These are phyloP conservation scores for Tetracladium setigerum DNA, from an alignment of 495 filamentous ascomycete species.

Conservation along the genomic window DNA sequence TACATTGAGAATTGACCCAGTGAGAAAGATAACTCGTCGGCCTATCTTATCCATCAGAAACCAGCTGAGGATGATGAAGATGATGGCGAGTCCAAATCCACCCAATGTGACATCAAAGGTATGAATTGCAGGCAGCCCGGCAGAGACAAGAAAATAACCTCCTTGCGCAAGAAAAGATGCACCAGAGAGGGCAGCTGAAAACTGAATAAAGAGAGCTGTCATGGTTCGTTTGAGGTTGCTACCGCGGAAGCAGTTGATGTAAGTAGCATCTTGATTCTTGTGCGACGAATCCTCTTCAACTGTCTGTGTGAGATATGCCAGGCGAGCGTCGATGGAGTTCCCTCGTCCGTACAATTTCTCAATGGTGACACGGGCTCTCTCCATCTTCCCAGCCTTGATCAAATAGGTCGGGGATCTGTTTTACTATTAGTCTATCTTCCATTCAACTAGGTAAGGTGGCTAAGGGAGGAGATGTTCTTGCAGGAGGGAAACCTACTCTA, in stretches of 20 bases:
- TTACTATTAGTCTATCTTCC: no score
- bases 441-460: no score
- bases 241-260: conserved; percentile 20
- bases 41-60: background rate
- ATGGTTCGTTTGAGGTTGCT: conserved; percentile 22
- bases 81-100: conserved; percentile 21
- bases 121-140: conserved; percentile 39
- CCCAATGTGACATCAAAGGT: conserved; percentile 37
- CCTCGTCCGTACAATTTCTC: conserved; percentile 1
- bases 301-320: conserved; percentile 11
- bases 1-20: background rate
- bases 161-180: conserved; percentile 46
- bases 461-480: no score
- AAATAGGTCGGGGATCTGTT: conserved; percentile 9
- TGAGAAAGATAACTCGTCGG: background rate
- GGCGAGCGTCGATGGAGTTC: conserved; percentile 6
- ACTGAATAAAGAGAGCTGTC: conserved; percentile 14
- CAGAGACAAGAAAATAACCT: conserved; percentile 55
- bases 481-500: conserved; percentile 23
- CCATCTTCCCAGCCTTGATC: background rate
- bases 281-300: conserved; percentile 18
- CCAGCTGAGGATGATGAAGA: conserved; percentile 30
- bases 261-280: conserved; percentile 15
- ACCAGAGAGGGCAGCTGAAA: conserved; percentile 21
- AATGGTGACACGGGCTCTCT: conserved; percentile 1